Base-by-base conservation (phyloP, 139 green algal genomes). In the Astrephomene gubernaculifera region DNA sequence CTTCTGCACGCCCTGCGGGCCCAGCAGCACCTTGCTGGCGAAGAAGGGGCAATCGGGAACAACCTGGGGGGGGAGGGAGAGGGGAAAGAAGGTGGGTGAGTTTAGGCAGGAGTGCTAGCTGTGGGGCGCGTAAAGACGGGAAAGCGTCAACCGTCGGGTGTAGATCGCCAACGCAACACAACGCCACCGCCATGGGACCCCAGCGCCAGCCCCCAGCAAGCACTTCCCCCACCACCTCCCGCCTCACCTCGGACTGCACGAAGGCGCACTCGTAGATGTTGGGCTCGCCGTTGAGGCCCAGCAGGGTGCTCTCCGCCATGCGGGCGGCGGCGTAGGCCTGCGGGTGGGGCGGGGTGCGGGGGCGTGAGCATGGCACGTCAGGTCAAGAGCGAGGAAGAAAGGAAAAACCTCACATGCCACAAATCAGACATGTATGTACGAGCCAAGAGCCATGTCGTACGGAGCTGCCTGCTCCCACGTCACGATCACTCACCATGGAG, bases 301-400 rank as follows among this genome's bases (percentile, higher is more conserved):
- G 81, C 81, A 98, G 90, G 33, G 93, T 90, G 12, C 93, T 95
- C 90, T 98, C 90, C 7, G 95, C 91, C 87, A 98, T 94, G 69
- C 95, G 89, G 0, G 94, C 95, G 0, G 95, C 96, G 24, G 96
- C 95, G 82, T 98, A 98, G 27, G 96, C 95, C 89, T 91, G 74
- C 33, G 53, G 27, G 41, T 6, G 25, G 2, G 24, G 33, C 17
- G n/a, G n/a, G n/a, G n/a, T n/a, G n/a, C n/a, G n/a, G n/a, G n/a
- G n/a, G n/a, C n/a, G n/a, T n/a, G n/a, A n/a, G n/a, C n/a, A n/a
- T n/a, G n/a, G n/a, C n/a, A n/a, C n/a, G n/a, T n/a, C n/a, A n/a
- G n/a, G n/a, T n/a, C n/a, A n/a, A n/a, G n/a, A n/a, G n/a, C n/a
- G n/a, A n/a, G n/a, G n/a, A n/a, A n/a, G n/a, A n/a, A n/a, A n/a